phyloP scores from a whole-genome alignment of 306 rosid genomes.

The Canavalia ensiformis region DNA sequence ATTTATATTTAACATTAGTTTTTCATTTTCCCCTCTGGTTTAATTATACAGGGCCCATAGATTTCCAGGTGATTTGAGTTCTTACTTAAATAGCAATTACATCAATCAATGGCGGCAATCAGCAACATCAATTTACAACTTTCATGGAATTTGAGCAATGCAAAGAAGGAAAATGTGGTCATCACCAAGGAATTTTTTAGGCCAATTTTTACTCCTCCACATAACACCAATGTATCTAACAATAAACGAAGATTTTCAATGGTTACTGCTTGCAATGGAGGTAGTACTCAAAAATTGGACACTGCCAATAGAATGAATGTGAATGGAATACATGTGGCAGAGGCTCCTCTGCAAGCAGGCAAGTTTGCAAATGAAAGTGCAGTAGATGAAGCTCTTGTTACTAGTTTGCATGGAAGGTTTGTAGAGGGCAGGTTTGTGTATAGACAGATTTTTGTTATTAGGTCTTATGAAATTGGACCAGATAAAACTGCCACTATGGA shows the following conservation, averaged over 20 bases:
- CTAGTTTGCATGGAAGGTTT: slow-evolving; percentile 72
- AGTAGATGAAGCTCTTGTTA: slow-evolving; percentile 56
- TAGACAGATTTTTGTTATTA: slow-evolving; percentile 67
- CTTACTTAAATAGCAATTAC: slow-evolving; percentile 30
- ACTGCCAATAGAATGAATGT: slow-evolving; percentile 61
- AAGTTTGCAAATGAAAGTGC: slow-evolving; percentile 39
- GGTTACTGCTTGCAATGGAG: slow-evolving; percentile 38
- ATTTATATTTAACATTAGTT: slow-evolving; percentile 45
- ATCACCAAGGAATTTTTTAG: background rate
- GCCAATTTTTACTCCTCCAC: slow-evolving; percentile 20
- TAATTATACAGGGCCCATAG: slow-evolving; percentile 13
- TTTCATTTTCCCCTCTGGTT: slow-evolving; percentile 22
- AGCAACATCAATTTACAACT: slow-evolving; percentile 27
- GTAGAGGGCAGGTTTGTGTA: slow-evolving; percentile 74
- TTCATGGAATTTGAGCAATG: slow-evolving; percentile 29
- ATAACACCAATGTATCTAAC: background rate
- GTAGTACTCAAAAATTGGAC: slow-evolving; percentile 43
- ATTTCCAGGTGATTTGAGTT: background rate
- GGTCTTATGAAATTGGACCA: slow-evolving; percentile 85
- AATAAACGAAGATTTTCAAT: slow-evolving; percentile 37
- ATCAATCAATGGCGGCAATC: slow-evolving; percentile 58
- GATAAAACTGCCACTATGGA: slow-evolving; percentile 87
- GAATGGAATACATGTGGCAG: slow-evolving; percentile 62
- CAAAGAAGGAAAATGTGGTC: slow-evolving; percentile 40
- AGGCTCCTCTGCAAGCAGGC: slow-evolving; percentile 13